phyloP scores from a whole-genome alignment of 75 land plant species.

The Larix kaempferi region DNA sequence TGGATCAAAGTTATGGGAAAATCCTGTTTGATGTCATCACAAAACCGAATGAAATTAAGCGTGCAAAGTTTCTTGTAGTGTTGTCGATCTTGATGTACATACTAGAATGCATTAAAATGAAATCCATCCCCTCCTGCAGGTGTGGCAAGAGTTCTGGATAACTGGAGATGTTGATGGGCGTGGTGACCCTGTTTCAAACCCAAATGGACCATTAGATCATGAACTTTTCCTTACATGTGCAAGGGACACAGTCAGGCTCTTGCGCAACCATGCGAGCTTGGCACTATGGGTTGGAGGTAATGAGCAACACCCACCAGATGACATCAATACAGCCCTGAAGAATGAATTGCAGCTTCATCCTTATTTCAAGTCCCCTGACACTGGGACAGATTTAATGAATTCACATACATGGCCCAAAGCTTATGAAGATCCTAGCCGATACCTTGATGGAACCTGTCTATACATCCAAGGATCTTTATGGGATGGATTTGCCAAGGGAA shows the following conservation, averaged over 20 bases:
- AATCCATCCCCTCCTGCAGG: constrained; percentile 45
- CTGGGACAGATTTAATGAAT: background rate
- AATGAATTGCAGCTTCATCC: constrained; percentile 64
- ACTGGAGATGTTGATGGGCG: constrained; percentile 97
- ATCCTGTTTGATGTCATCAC: too few relatives aligned
- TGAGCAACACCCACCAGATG: constrained; percentile 88
- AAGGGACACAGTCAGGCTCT: constrained; percentile 84
- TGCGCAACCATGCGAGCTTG: constrained; percentile 89
- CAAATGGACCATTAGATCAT: constrained; percentile 90
- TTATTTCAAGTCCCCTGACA: constrained; percentile 15
- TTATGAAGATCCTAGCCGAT: constrained; percentile 64
- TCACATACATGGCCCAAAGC: constrained; percentile 1
- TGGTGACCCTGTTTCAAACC: constrained; percentile 84
- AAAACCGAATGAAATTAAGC: background rate
- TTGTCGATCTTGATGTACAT: background rate
- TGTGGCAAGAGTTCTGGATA: constrained; percentile 99
- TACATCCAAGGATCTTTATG: constrained; percentile 93
- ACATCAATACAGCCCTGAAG: constrained; percentile 67
- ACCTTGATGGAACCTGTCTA: constrained; percentile 84
- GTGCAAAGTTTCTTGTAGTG: background rate
- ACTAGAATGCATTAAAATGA: background rate
- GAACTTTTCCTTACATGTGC: constrained; percentile 84
- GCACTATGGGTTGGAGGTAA: constrained; percentile 99
- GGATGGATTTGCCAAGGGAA: constrained; percentile 96
- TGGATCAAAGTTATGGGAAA: too few relatives aligned